Evolutionary conservation across 2,329 filamentous ascomycete genomes (phyloP), one percentile per base, ranked within the genome.

Genomic region (Aspergillus ochraceus): DNA sequence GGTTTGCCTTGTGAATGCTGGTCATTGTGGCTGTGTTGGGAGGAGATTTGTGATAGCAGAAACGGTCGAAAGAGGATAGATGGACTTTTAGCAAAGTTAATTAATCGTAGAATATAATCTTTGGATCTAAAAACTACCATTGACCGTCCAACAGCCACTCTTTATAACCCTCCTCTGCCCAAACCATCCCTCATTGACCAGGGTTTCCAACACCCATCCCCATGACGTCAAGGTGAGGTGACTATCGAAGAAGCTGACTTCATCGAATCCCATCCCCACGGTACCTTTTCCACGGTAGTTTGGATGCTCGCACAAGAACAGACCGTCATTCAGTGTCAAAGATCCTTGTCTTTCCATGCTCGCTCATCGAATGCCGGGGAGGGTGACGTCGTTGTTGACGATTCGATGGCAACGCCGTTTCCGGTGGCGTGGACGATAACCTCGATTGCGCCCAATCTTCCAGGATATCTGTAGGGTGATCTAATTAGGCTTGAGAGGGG

Each of bases 211-310:
- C 49, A 29, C 9, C 49, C 14, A 29, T n/a, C 26, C 49, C n/a
- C 19, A 55, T 68, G 66, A 68, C 64, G 66, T 67, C 66, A 68
- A 62, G 49, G 60, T 67, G 64, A 67, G 22, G 49, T 51, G 49
- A 39, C 39, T 29, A 1, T 9, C 26, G 26, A 29, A 52, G 19
- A 17, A 32, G 32, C 46, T 60, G 59, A 60, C 63, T 65, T 65
- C 63, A 63, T 51, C 32, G 20, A 36, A 42, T 22, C 17, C 52
- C 32, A 54, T 45, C 30, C 36, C 32, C 6, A 39, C 32, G 10
- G 12, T 26, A 22, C 32, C 26, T 24, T 20, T 29, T 51, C 49
- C 24, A 26, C 30, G n/a, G 49, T 51, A 51, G 24, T 22, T 20
- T 5, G 9, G 3, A 24, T 9, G 22, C 11, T 24, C 6, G 14